Conservation (phyloP, 345 rosid genomes). For the Trapa incisa region DNA sequence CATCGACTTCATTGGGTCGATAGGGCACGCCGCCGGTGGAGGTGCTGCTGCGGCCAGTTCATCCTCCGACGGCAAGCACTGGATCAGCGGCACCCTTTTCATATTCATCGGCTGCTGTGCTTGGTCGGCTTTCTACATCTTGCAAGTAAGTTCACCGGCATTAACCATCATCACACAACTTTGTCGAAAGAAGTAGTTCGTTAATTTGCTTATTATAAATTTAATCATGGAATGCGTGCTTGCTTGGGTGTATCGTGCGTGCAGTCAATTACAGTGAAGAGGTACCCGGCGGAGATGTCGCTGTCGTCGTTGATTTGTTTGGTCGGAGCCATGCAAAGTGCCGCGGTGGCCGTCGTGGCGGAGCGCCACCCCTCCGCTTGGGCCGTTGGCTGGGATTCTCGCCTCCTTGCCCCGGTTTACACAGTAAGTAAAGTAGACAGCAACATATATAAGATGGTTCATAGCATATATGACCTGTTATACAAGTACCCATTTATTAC, state of each 20-base stretch:
- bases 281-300: constrained; percentile 51
- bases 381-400: constrained; percentile 63
- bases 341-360: constrained; percentile 27
- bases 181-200: no score
- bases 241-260: no score
- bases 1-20: constrained; percentile 18
- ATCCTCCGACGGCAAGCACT: constrained; percentile 27
- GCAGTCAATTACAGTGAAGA: constrained; percentile 51
- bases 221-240: no score
- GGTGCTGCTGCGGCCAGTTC: not conserved
- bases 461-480: no score
- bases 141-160: not conserved
- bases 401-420: constrained; percentile 60
- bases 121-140: constrained; percentile 58
- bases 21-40: constrained; percentile 8
- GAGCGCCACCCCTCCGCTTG: constrained; percentile 43
- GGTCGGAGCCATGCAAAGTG: constrained; percentile 48
- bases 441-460: no score
- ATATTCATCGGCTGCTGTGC: constrained; percentile 54
- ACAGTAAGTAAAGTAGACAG: constrained; percentile 16
- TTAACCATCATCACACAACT: no score
- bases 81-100: constrained; percentile 50
- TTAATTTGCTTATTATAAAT: no score
- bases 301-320: constrained; percentile 53
- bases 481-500: no score